Conservation (phyloP, 163 green algal species). For the Chloromonas sp. region DNA sequence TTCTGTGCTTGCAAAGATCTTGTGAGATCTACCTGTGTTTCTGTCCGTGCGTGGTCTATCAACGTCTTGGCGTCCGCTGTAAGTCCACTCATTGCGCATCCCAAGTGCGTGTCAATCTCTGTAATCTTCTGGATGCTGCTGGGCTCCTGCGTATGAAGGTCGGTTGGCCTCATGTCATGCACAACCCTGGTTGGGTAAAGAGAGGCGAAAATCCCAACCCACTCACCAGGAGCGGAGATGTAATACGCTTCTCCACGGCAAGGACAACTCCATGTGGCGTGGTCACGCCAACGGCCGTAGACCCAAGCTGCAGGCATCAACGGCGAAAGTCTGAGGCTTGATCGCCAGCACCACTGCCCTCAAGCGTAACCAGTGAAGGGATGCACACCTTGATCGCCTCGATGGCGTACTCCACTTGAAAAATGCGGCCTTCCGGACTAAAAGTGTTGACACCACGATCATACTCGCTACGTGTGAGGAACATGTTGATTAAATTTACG, state of each 20-base stretch:
- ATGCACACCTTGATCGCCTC: constrained; percentile 94
- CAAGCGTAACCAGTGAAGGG: not conserved
- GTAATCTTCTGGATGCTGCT: constrained; percentile 91
- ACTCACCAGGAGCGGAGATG: constrained; percentile 85
- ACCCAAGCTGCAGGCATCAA: constrained; percentile 76
- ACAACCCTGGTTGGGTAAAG: not conserved
- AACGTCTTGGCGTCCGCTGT: constrained; percentile 95
- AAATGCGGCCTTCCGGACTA: constrained; percentile 88
- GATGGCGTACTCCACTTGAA: constrained; percentile 99
- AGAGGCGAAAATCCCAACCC: not conserved
- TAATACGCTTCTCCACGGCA: constrained; percentile 97
- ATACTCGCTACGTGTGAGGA: constrained; percentile 90
- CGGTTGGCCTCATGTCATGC: not conserved
- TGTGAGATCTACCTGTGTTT: constrained; percentile 68
- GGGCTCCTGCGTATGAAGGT: constrained; percentile 60
- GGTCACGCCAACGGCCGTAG: constrained; percentile 89
- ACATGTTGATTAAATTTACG: constrained; percentile 45
- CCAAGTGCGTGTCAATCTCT: constrained; percentile 96
- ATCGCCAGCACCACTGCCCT: not conserved
- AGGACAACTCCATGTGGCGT: constrained; percentile 90
- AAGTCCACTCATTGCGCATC: constrained; percentile 92
- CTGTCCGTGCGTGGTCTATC: constrained; percentile 90
- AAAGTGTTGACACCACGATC: constrained; percentile 98
- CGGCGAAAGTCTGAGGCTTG: not conserved
- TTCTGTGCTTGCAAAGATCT: no score